Base-by-base conservation (phyloP, 2,329 filamentous ascomycete species). In the Colletotrichum nymphaeae region DNA sequence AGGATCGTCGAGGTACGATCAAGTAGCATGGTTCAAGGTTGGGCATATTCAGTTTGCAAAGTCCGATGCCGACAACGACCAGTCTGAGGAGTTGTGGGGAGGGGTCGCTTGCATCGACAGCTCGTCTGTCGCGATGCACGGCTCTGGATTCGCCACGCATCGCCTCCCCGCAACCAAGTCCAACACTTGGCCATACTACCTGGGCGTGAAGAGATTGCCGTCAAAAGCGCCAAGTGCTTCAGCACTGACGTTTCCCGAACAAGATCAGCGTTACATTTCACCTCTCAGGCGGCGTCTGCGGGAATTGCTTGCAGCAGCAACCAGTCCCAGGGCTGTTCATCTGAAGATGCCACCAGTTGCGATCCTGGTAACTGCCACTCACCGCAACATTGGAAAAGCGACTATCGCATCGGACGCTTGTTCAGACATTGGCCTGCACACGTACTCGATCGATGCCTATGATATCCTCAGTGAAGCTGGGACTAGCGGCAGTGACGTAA, bases 381-480 rank as follows among this genome's bases (percentile, higher is more conserved):
- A 99, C 82, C 91, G 97, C 57, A 94, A 94, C 74, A 97, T 98
- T 77, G 97, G 97, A 63, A 99, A 99, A 81, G 88, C 94, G n/a
- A 93, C 92, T 3, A 84, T 95, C 26, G 94, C 94, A 0, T 88
- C 87, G 1, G 90, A 91, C 56, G 95, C 95, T 5, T 97, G 95
- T 81, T 89, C 93, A 3, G 96, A 98, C 78, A 93, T 98, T 75
- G 97, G 97, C 4, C 87, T 98, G 19, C 97, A 99, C 81, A 93
- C 92, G 0, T 98, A 98, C 80, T 84, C 90, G 0, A 94, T 99
- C 65, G 95, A 98, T 81, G 94, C 94, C 0, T 98, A 97, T 78
- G 97, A 99, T 78, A 94, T 99, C 55, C 87, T 98, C 5, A 96
- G 95, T n/a, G 96, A 98, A 81, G 94, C 95, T 16, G 93, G 93